Conservation (phyloP, 805 yeast species). For the Zygoascus tannicola region DNA sequence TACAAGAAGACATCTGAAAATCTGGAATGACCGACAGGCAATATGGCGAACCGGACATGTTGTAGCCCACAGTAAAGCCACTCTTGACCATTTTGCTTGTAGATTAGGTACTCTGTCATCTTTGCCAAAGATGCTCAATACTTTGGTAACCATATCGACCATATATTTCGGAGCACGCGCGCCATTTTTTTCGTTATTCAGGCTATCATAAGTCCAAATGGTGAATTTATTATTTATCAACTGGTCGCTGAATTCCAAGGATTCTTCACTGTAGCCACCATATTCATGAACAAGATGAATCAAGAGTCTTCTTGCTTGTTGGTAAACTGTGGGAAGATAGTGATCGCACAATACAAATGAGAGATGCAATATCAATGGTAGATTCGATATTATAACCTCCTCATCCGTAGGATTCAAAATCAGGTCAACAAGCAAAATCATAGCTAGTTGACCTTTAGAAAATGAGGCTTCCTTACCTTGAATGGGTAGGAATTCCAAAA, state of each 20-base stretch:
- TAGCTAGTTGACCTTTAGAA: constrained; percentile 78
- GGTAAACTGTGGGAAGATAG: constrained; percentile 72
- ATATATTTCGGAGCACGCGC: constrained; percentile 79
- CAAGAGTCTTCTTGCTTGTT: constrained; percentile 69
- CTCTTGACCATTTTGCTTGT: constrained; percentile 77
- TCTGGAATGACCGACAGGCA: constrained; percentile 93
- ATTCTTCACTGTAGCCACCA: constrained; percentile 42
- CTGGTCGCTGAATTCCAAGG: constrained; percentile 47
- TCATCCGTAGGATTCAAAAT: constrained; percentile 42
- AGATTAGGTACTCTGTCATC: constrained; percentile 32
- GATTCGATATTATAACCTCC: constrained; percentile 47
- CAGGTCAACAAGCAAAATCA: constrained; percentile 76
- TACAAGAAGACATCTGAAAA: constrained; percentile 75
- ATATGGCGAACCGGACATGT: constrained; percentile 94
- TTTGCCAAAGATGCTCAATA: constrained; percentile 44
- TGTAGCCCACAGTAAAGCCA: constrained; percentile 88
- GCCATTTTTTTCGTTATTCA: constrained; percentile 64
- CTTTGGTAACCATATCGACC: constrained; percentile 62
- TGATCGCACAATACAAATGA: constrained; percentile 80
- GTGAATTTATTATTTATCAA: constrained; percentile 38
- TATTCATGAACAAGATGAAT: constrained; percentile 62
- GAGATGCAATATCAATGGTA: constrained; percentile 71
- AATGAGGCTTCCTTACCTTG: constrained; percentile 61
- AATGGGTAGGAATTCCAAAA: constrained; percentile 46
- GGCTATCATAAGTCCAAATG: constrained; percentile 82